These are phyloP conservation scores for Entamoeba dispar DNA, from an alignment of 208 protist genomes.

Conservation along the genomic window DNA sequence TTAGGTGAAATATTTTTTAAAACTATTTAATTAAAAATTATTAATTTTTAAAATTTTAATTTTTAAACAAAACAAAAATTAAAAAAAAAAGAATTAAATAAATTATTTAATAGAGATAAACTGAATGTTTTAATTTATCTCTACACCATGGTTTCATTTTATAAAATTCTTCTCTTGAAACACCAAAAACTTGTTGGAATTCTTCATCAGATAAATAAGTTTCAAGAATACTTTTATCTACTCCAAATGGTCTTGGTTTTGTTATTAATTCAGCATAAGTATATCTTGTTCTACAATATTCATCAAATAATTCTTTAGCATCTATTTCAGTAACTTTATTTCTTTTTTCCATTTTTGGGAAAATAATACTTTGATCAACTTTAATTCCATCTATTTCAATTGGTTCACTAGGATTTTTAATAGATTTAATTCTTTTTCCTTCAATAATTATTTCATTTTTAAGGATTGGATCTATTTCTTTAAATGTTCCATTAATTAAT, in stretches of 20 bases:
- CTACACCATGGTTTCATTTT: neutral
- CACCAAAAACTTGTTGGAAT: constrained; percentile 1
- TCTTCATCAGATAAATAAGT: constrained; percentile 12
- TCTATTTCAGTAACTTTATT: neutral
- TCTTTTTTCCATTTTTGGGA: neutral
- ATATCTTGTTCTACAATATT: constrained; percentile 8
- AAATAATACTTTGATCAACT: neutral
- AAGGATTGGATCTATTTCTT: neutral
- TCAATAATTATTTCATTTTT: neutral
- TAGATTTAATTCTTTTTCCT: neutral
- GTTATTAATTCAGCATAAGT: neutral
- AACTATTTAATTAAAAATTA: neutral
- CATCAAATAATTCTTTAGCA: neutral
- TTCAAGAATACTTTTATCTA: constrained; percentile 1
- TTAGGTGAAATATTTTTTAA: constrained; percentile 42
- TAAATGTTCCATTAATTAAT: neutral
- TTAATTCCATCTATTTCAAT: neutral
- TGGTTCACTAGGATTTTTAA: neutral
- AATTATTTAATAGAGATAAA: neutral
- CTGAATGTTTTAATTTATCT: neutral
- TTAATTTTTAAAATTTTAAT: too few species aligned
- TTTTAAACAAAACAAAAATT: too few species aligned
- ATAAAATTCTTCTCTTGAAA: neutral
- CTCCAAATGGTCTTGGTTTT: constrained; percentile 8
- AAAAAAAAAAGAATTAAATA: too few species aligned